Evolutionary conservation across 148 eudicot genomes (phyloP), one percentile per base, ranked within the genome.

Genomic region (Mesembryanthemum crystallinum): DNA sequence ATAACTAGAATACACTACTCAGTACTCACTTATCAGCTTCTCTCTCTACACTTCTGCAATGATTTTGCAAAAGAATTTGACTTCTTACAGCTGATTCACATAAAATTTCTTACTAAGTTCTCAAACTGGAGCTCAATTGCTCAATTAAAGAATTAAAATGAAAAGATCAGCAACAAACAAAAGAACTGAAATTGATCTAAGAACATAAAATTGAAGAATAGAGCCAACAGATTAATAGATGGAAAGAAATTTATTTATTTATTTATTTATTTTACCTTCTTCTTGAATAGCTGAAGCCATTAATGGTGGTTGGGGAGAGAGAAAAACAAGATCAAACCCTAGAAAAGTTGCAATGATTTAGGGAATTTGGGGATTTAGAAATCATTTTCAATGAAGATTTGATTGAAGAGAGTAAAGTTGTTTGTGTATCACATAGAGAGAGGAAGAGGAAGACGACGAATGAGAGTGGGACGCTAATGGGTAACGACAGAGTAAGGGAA

Each of bases 211-310:
- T n/a, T 35, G 49, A 37, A 65, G 47, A 25, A 65, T 15, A 35
- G 15, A 37, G 5, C 1, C 11, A 7, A 35, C 0, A 37, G 14
- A 17, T 52, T 1, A 17, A 33, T 35, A 21, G 49, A 10, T 43
- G 17, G 8, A 35, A 7, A 65, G 3, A 37, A n/a, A 15, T 32
- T 23, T 27, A 17, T 14, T 45, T 69, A 69, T 58, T 54, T n/a
- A 15, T 32, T 23, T 27, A 17, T 14, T 45, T 69, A 69, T 58
- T 54, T n/a, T n/a, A n/a, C n/a, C n/a, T n/a, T n/a, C n/a, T 47
- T 69, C 72, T 69, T 17, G 58, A 17, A 45, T 47, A 17, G 57
- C 33, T 5, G 72, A 69, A 45, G 58, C 72, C 72, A 69, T 69
- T 55, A 54, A 42, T 64, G 67, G 32, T 25, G 15, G 21, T 67